Base-by-base conservation (phyloP, 2,329 filamentous ascomycete genomes). In the Diaporthe citrichinensis region DNA sequence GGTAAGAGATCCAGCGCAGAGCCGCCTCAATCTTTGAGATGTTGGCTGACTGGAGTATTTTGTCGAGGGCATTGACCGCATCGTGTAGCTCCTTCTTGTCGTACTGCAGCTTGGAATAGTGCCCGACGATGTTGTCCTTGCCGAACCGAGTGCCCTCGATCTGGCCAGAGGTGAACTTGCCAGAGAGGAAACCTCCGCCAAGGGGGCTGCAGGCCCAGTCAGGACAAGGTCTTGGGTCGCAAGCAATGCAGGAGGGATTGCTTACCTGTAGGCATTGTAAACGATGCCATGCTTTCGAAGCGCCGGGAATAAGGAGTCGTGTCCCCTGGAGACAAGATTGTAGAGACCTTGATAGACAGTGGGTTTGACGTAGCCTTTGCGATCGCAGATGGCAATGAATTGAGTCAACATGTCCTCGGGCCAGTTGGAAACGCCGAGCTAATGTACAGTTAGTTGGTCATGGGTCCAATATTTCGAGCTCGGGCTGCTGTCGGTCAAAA, bases 71-170 rank as follows among this genome's bases (percentile, higher is more conserved):
- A 7, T 68, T 65, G 17, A 78, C 57, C 4, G 75, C 75, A 8
- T 77, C 74, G 39, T 79, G 78, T 7, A 72, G 46, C 57, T 78
- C 72, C 17, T 76, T 49, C 15, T 65, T 77, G 53, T 79, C 77
- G 49, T 79, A 79, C 15, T 71, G 65, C 57, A 73, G 36, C 75
- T 69, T 59, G 72, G 75, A 51, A 75, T 61, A 58, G 39, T 76
- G 5, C 36, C 71, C 75, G 20, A 79, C 74, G 34, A 77, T 73
- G 69, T 75, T 77, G 12, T 74, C 76, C 36, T 53, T 74, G 28
- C 61, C 71, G 46, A 78, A 79, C 36, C 78, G 76, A 23, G 77
- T 78, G 3, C 78, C 78, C 46, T 79, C 71, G 34, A 74, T 73
- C 20, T 76, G n/a, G 15, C 77, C 78, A 2, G 74, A 34, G 8